Evolutionary conservation across 2,329 filamentous ascomycete genomes (phyloP).

Genomic region (Sporothrix variecibatus): DNA sequence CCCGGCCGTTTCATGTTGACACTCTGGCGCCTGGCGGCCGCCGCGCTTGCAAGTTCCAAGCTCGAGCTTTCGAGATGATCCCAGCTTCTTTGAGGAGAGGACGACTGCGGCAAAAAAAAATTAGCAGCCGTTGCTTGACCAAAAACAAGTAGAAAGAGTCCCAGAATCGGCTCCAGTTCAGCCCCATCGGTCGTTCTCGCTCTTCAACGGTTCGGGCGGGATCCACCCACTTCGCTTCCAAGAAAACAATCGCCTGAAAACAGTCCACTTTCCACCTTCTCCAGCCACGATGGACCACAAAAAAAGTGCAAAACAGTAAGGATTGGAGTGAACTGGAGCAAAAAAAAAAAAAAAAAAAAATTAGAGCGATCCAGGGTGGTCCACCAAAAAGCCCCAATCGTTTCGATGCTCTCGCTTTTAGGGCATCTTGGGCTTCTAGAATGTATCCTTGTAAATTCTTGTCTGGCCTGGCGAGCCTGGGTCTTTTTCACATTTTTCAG

Average conservation of each 20-base stretch:
- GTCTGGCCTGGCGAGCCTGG: not conserved
- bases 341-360: not conserved
- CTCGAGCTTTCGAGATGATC: no score
- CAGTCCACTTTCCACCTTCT: not conserved
- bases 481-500: not conserved
- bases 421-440: not conserved
- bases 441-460: not conserved
- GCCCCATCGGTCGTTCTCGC: not conserved
- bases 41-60: not conserved
- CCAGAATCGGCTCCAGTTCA: no score
- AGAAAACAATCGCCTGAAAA: not conserved
- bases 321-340: not conserved
- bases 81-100: no score
- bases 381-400: not conserved
- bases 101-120: not conserved
- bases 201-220: not conserved
- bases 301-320: not conserved
- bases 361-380: not conserved
- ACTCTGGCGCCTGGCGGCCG: not conserved
- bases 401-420: not conserved
- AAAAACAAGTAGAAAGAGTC: not conserved
- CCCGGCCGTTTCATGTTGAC: constrained; percentile 11
- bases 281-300: not conserved
- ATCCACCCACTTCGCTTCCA: not conserved
- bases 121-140: not conserved